Evolutionary conservation across 2,329 filamentous ascomycete genomes (phyloP), one percentile per base, ranked within the genome.

Genomic region (Cladophialophora yegresii): DNA sequence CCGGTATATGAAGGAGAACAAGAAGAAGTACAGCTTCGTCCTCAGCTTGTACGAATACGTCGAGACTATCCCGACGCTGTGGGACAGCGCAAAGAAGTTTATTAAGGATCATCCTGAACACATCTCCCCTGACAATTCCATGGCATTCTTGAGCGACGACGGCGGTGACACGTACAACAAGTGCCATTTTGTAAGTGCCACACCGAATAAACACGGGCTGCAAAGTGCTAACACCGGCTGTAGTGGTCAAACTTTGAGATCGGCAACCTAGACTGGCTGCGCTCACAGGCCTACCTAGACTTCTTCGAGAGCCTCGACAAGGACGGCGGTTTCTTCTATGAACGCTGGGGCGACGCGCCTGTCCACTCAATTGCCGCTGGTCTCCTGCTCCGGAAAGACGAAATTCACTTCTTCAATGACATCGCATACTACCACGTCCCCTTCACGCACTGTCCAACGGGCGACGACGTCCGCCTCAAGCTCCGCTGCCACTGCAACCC

Each of bases 201-300:
- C 16, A 3, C 5, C 36, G 13, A 16, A 47, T 40, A 23, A 43
- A 32, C 20, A 23, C 8, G 9, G 4, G 28, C 32, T 4, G 8
- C 13, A 26, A 28, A 13, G 54, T 59, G 67, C 70, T 67, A 43
- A 68, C n/a, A 33, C 7, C 43, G 40, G 36, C 53, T 20, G n/a
- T 65, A 93, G 90, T 99, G 95, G 95, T 98, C 93, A 74, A 99
- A 99, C 83, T 99, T 99, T 72, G 95, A 99, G 78, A 89, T 99
- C 71, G 95, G 93, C 69, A 96, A 89, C 79, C 84, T 99, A 45
- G 86, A 96, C 73, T 99, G 95, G 92, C 86, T 99, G 61, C 89
- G 95, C 69, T 95, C 91, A 70, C 83, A 93, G 76, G 85, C 90
- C 23, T 99, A 99, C 79, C 80, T 89, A 51, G 93, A 98, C 78